Evolutionary conservation across 2,329 filamentous ascomycete genomes (phyloP).

Genomic region (Colletotrichum sp.): DNA sequence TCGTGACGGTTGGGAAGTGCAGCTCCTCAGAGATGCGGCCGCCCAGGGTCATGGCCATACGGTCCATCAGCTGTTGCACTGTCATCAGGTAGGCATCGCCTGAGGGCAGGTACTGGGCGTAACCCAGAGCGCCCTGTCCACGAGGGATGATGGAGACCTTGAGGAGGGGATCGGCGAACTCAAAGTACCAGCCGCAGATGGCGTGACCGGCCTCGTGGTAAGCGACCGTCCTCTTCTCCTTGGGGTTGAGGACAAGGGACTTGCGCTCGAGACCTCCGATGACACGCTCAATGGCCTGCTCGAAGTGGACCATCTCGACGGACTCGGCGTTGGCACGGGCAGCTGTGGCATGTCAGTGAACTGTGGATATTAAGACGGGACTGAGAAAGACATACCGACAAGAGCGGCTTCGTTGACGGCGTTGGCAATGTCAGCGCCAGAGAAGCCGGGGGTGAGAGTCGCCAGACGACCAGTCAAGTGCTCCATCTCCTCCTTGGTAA

Average conservation of each 20-base stretch:
- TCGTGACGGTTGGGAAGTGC: conserved; percentile 96
- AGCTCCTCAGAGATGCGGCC: conserved; percentile 95
- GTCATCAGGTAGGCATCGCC: conserved; percentile 96
- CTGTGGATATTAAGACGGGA: neutral
- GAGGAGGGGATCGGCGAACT: conserved; percentile 93
- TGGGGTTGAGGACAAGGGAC: conserved; percentile 88
- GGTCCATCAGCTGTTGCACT: conserved; percentile 94
- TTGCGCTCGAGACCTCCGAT: conserved; percentile 97
- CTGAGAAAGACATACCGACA: conserved; percentile 70
- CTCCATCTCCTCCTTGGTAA: conserved; percentile 88
- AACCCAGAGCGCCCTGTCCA: conserved; percentile 90
- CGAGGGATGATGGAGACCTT: conserved; percentile 99
- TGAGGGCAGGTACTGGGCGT: conserved; percentile 94
- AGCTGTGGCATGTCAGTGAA: conserved; percentile 62
- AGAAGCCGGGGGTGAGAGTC: conserved; percentile 93
- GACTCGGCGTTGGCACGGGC: conserved; percentile 81
- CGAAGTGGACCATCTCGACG: conserved; percentile 90
- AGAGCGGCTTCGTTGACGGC: conserved; percentile 97
- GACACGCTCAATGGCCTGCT: conserved; percentile 96
- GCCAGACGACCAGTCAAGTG: conserved; percentile 87
- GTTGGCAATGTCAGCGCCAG: conserved; percentile 97
- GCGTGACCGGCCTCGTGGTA: conserved; percentile 99
- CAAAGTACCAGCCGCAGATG: conserved; percentile 98
- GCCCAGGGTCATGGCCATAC: conserved; percentile 99
- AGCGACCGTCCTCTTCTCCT: conserved; percentile 94